Conservation (phyloP, 2,329 filamentous ascomycete genomes). For the Raffaelea deltoideospora region DNA sequence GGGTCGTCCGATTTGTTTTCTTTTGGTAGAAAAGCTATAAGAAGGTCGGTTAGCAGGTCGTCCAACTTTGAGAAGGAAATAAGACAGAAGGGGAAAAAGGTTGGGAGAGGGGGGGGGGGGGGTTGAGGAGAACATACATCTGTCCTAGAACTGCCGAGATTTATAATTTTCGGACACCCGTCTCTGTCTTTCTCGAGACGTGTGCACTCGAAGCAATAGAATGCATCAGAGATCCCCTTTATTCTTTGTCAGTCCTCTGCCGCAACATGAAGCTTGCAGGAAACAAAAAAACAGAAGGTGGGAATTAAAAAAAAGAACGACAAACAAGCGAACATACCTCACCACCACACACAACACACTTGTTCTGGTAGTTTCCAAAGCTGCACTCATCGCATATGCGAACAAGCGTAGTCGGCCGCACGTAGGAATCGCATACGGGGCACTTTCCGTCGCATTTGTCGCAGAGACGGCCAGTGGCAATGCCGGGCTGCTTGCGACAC, state of each 20-base stretch:
- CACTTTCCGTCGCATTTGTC: constrained; percentile 99
- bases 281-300: neutral
- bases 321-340: constrained; percentile 18
- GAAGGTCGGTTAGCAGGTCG: constrained; percentile 3
- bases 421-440: constrained; percentile 97
- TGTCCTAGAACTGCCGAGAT: constrained; percentile 85
- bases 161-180: constrained; percentile 98
- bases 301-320: neutral
- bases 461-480: constrained; percentile 95
- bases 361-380: constrained; percentile 99
- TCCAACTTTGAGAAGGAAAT: neutral
- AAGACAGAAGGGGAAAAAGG: neutral
- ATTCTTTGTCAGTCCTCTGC: too few relatives aligned
- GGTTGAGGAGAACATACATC: constrained; percentile 64
- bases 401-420: constrained; percentile 89
- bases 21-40: constrained; percentile 47
- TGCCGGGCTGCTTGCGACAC: constrained; percentile 97
- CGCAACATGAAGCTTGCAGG: too few relatives aligned
- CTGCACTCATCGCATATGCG: constrained; percentile 99
- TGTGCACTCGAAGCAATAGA: constrained; percentile 99
- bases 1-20: constrained; percentile 48
- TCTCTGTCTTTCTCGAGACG: constrained; percentile 92
- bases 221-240: constrained; percentile 93
- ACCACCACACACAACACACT: constrained; percentile 95
- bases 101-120: too few relatives aligned